Base-by-base conservation (phyloP, 345 rosid genomes). In the Eucalyptus cloeziana region DNA sequence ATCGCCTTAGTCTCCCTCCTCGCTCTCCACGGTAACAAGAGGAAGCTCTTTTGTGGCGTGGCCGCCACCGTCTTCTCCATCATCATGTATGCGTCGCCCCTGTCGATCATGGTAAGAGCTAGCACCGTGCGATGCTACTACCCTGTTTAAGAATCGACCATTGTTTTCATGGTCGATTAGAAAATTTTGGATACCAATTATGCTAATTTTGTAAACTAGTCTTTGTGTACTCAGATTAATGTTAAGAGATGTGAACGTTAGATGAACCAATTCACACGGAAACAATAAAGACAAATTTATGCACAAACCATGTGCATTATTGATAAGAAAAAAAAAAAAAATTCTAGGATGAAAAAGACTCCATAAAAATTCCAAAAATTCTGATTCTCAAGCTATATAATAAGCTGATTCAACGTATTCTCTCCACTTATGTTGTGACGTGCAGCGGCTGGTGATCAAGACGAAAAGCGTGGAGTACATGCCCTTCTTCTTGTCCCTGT, bases 71-170 rank as follows among this genome's bases (percentile, higher is more conserved):
- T 98, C 88, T 98, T 98, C 94, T 98, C 99, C 33, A 94, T 96
- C 91, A 92, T 96, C 94, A 98, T 98, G 99, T 98, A 98, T 91
- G 99, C 91, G 86, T 97, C 99, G 19, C 99, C 99, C 40, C 98
- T 98, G 27, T 95, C 99, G 40, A 91, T 98, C 92, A 96, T 98
- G 98, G 99, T 98, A 92, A 96, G 94, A 62, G 85, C 49, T 30
- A 3, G 49, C 58, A 86, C n/a, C 10, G 11, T 14, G 14, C 37
- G 15, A 71, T 76, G 3, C 19, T 7, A 40, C 12, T 8, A 16
- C 11, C 30, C 44, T 4, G 76, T 64, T 64, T 64, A n/a, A 64
- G 76, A 31, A 14, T n/a, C 37, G 76, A n/a, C 76, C 8, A 16
- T 64, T 14, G 76, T 64, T 64, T 64, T 64, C 76, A 64, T 0